Conservation (phyloP, 2,329 filamentous ascomycete species). For the Pseudocercospora macadamiae region DNA sequence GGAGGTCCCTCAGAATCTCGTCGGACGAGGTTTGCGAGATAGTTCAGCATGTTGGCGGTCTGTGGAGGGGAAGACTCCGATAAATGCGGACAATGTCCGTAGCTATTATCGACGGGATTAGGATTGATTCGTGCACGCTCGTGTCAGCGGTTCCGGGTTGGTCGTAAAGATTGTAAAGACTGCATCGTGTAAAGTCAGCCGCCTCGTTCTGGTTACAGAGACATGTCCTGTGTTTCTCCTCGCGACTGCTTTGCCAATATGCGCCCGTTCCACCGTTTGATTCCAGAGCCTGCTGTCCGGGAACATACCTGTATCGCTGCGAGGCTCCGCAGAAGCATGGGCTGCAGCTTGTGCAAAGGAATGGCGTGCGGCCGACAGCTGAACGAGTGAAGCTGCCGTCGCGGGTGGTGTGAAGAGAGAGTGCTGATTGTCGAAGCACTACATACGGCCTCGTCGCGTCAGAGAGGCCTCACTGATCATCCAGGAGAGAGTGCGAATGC, state of each 20-base stretch:
- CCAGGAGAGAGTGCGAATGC: no score
- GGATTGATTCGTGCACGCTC: background rate
- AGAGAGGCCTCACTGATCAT: background rate
- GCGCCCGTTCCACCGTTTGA: constrained; percentile 1
- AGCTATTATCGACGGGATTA: background rate
- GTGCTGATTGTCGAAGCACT: background rate
- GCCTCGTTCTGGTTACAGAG: background rate
- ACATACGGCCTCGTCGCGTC: background rate
- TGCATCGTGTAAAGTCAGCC: constrained; percentile 1
- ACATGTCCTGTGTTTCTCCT: background rate
- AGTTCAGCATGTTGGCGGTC: constrained; percentile 37
- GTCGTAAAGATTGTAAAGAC: constrained; percentile 4
- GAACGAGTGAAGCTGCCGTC: constrained; percentile 65
- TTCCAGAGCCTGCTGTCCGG: background rate
- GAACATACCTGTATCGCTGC: constrained; percentile 15
- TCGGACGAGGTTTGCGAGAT: constrained; percentile 52
- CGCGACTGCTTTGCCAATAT: background rate
- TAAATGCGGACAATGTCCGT: background rate
- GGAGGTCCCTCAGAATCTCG: constrained; percentile 48
- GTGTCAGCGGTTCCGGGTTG: constrained; percentile 2
- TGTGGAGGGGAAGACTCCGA: background rate
- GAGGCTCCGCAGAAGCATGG: background rate
- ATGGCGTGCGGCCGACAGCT: constrained; percentile 56
- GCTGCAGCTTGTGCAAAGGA: constrained; percentile 36
- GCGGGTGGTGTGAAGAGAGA: constrained; percentile 7